Evolutionary conservation across 306 rosid species (phyloP).

Genomic region (Phaseolus lunatus): DNA sequence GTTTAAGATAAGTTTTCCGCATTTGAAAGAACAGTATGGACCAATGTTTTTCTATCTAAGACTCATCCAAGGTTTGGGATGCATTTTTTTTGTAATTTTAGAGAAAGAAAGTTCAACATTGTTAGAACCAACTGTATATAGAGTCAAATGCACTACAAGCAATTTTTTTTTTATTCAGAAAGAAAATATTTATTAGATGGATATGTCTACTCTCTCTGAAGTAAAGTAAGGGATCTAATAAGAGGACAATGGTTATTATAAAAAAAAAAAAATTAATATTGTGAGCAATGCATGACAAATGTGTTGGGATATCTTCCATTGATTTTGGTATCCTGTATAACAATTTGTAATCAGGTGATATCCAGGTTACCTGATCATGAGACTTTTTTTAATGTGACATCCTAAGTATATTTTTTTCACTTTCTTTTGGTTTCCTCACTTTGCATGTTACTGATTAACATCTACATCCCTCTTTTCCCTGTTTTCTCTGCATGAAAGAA

Average conservation of each 20-base stretch:
- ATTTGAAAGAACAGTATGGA: conserved; percentile 6
- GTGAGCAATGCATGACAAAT: too few relatives aligned
- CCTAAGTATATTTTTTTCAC: conserved; percentile 15
- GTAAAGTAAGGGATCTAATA: background rate
- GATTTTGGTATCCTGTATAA: too few relatives aligned
- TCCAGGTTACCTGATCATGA: too few relatives aligned
- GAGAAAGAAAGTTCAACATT: background rate
- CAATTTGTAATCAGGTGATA: too few relatives aligned
- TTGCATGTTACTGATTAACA: conserved; percentile 7
- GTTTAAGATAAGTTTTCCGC: background rate
- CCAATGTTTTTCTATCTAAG: background rate
- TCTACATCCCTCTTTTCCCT: background rate
- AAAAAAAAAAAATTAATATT: too few relatives aligned
- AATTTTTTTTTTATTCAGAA: background rate
- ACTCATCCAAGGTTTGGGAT: conserved; percentile 21
- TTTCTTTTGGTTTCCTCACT: background rate
- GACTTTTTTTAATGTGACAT: conserved; percentile 9
- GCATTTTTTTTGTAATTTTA: conserved; percentile 10
- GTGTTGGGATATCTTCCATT: too few relatives aligned
- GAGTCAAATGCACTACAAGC: background rate
- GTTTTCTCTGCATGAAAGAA: conserved; percentile 1
- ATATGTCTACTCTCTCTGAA: background rate
- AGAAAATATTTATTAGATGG: background rate
- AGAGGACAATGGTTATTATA: too few relatives aligned
- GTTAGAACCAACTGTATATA: background rate